Evolutionary conservation across 257 asterid species (phyloP).

Genomic region (Fraxinus pennsylvanica): DNA sequence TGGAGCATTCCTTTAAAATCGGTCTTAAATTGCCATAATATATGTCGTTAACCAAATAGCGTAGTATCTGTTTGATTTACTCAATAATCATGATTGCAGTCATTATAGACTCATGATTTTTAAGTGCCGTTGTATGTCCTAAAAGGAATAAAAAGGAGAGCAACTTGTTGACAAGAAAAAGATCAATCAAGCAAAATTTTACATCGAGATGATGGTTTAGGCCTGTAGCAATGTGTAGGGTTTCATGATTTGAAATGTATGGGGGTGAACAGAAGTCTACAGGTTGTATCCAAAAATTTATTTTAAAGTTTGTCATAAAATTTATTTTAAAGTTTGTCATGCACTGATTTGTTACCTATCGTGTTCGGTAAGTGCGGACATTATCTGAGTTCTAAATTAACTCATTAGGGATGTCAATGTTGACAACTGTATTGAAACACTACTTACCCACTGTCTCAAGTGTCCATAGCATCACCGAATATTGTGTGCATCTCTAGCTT

Average conservation of each 20-base stretch:
- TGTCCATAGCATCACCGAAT: slow-evolving; percentile 13
- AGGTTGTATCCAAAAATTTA: not conserved
- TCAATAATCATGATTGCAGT: not conserved
- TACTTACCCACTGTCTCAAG: slow-evolving; percentile 12
- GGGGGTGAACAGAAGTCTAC: not conserved
- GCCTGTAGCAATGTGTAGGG: not conserved
- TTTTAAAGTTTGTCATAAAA: not conserved
- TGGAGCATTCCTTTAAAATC: not conserved
- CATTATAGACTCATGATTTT: not conserved
- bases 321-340: not conserved
- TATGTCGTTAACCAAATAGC: not conserved
- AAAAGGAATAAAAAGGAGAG: not conserved
- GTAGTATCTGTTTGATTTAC: not conserved
- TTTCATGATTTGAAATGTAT: not conserved
- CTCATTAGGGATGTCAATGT: not conserved
- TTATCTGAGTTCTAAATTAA: not conserved
- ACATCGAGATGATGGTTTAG: not conserved
- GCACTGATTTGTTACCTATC: not conserved
- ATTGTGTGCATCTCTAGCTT: slow-evolving; percentile 21
- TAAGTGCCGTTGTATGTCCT: not conserved
- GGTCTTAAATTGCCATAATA: not conserved
- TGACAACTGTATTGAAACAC: slow-evolving; percentile 8
- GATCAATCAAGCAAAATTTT: not conserved
- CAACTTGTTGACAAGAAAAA: not conserved
- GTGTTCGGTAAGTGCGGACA: not conserved